phyloP scores from a whole-genome alignment of 1,139 yeast genomes.

The Pichia sp. region DNA sequence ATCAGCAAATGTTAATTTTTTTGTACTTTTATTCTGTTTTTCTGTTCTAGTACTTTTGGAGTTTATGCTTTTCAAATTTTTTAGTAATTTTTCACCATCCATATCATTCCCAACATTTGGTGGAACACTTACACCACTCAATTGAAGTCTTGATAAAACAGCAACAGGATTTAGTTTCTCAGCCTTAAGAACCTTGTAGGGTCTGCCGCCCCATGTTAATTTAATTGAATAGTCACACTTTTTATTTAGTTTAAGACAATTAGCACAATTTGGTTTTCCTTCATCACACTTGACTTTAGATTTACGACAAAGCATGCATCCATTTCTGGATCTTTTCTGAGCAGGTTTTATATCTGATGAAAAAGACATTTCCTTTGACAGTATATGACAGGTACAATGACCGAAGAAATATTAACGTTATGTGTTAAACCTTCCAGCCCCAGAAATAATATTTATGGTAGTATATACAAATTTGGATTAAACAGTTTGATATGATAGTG shows the following conservation, averaged over 20 bases:
- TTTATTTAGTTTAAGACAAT: slow-evolving; percentile 44
- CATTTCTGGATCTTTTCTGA: slow-evolving; percentile 33
- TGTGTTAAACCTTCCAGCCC: too few species aligned
- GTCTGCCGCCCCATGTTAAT: slow-evolving; percentile 76
- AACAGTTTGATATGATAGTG: neutral
- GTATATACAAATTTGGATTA: neutral
- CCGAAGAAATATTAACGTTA: too few species aligned
- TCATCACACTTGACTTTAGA: slow-evolving; percentile 74
- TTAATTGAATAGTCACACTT: slow-evolving; percentile 61
- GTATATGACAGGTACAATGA: too few species aligned
- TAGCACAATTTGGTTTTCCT: slow-evolving; percentile 53
- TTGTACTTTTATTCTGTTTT: neutral
- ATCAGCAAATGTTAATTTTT: neutral
- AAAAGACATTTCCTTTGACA: neutral
- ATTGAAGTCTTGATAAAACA: slow-evolving; percentile 16
- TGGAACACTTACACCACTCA: neutral
- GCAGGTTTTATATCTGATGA: neutral
- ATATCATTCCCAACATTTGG: neutral
- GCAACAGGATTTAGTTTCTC: slow-evolving; percentile 28
- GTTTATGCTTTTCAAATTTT: neutral
- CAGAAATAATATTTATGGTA: too few species aligned
- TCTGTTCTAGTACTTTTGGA: neutral
- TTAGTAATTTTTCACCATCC: neutral
- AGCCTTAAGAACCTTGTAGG: slow-evolving; percentile 39
- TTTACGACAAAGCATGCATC: slow-evolving; percentile 66